Base-by-base conservation (phyloP, 495 filamentous ascomycete genomes). In the Penicillium cosmopolitanum region DNA sequence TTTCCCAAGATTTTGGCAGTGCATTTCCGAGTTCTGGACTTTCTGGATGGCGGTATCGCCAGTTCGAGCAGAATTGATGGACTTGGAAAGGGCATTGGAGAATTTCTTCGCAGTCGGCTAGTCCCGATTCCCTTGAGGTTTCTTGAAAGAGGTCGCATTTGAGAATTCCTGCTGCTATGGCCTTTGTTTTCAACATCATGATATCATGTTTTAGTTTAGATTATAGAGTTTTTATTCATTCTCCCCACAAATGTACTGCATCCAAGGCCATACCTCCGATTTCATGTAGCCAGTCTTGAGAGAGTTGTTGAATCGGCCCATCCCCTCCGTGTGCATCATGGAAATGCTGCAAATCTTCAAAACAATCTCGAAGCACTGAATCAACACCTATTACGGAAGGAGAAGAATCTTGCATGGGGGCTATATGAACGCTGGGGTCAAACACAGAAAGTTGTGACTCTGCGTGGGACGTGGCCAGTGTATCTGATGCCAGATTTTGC, bases 11-110 rank as follows among this genome's bases (percentile, higher is more conserved):
- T 74, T 16, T 40, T 63, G 34, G 71, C 78, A 0, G 80, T 83
- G n/a, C 80, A 84, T 61, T 84, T 82, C 65, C 71, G 84, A 5
- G 63, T 84, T 2, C 75, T 80, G 53, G 78, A 78, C 12, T 66
- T 79, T 53, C 64, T 85, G 25, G 82, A 78, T 6, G 58, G 81
- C 11, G 82, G 82, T 5, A 80, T 83, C 0, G 77, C 70, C 36
- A 81, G 77, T 53, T 76, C 76, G 0, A 73, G 68, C 18, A 70
- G 68, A 9, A 55, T 79, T 31, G 82, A 84, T 66, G 73, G 77
- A 15, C 68, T 84, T 52, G 82, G 78, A 1, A 85, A 85, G 64
- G 79, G 80, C 1, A 74, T 82, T 50, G 79, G 71, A 12, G 82
- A 84, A 62, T 83, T 72, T 63, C 38, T 84, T 3, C 67, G 82